Evolutionary conservation across 176 grass and related monocot species (phyloP).

Genomic region (Poa pratensis): DNA sequence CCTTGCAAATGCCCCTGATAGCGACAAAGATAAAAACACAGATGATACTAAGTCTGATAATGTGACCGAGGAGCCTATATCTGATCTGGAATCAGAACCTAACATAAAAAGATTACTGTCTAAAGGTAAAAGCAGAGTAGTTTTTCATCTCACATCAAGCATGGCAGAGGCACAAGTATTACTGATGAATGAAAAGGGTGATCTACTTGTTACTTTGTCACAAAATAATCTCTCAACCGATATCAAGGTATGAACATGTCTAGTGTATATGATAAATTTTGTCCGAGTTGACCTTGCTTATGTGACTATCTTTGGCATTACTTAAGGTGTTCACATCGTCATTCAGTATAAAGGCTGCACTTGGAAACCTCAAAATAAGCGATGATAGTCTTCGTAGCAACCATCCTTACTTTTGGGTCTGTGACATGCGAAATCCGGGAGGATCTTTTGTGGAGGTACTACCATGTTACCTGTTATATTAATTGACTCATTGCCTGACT

Average conservation of each 20-base stretch:
- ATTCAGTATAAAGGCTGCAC: conserved; percentile 96
- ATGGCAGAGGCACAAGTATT: conserved; percentile 95
- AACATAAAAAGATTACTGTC: conserved; percentile 70
- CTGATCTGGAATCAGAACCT: conserved; percentile 53
- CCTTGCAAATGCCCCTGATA: conserved; percentile 54
- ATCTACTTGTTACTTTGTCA: conserved; percentile 76
- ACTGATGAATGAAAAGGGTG: conserved; percentile 81
- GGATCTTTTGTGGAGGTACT: conserved; percentile 98
- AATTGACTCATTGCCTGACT: conserved; percentile 14
- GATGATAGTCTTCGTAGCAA: conserved; percentile 77
- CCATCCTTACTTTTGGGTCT: conserved; percentile 95
- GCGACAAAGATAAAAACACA: conserved; percentile 47
- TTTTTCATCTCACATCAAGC: conserved; percentile 96
- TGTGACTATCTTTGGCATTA: conserved; percentile 47
- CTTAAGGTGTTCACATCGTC: conserved; percentile 86
- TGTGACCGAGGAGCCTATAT: conserved; percentile 48
- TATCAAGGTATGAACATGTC: conserved; percentile 70
- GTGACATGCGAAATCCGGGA: conserved; percentile 96
- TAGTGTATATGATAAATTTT: conserved; percentile 25
- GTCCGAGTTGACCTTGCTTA: conserved; percentile 17
- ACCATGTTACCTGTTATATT: conserved; percentile 32
- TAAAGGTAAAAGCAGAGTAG: conserved; percentile 90
- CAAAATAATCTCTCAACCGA: conserved; percentile 93
- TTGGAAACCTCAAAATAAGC: conserved; percentile 99
- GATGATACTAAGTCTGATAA: conserved; percentile 38